Percentiles rank a stretch among this genome's conserved stretches.
Conservation (phyloP, 2,329 filamentous ascomycete species). For the Phaeosphaeriaceae sp. region DNA sequence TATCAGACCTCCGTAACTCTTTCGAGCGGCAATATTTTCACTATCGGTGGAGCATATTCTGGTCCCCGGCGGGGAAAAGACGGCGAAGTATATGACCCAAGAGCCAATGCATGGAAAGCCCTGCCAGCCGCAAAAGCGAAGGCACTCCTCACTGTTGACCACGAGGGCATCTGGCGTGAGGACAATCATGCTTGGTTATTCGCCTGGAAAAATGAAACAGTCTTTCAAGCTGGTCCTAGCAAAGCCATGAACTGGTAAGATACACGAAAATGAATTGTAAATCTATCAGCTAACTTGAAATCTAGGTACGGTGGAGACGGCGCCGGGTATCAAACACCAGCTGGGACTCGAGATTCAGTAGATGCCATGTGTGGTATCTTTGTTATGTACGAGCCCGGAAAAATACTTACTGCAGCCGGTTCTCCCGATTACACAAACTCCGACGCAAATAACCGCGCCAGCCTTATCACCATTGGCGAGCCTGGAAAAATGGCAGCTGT, state of each 20-base stretch:
- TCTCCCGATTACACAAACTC: slow-evolving; percentile 32
- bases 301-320: slow-evolving; percentile 8
- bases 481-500: slow-evolving; percentile 23
- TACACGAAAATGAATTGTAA: no score
- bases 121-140: slow-evolving; percentile 53
- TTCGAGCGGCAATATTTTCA: slow-evolving; percentile 31
- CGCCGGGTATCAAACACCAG: slow-evolving; percentile 19
- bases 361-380: slow-evolving; percentile 33
- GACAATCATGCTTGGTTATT: slow-evolving; percentile 65
- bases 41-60: slow-evolving; percentile 35
- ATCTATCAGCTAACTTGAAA: no score
- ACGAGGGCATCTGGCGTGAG: slow-evolving; percentile 51
- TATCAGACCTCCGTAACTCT: slow-evolving; percentile 29
- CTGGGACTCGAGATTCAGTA: slow-evolving; percentile 25
- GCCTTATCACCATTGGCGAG: slow-evolving; percentile 29
- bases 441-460: slow-evolving; percentile 25
- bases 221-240: slow-evolving; percentile 64
- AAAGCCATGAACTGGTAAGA: slow-evolving; percentile 54
- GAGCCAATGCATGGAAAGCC: slow-evolving; percentile 55
- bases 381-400: slow-evolving; percentile 36
- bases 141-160: slow-evolving; percentile 59
- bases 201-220: slow-evolving; percentile 54
- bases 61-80: slow-evolving; percentile 30
- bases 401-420: slow-evolving; percentile 33
- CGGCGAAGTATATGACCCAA: slow-evolving; percentile 47